Evolutionary conservation across 2,329 filamentous ascomycete species (phyloP).

Genomic region (Botryosphaeria dothidea): DNA sequence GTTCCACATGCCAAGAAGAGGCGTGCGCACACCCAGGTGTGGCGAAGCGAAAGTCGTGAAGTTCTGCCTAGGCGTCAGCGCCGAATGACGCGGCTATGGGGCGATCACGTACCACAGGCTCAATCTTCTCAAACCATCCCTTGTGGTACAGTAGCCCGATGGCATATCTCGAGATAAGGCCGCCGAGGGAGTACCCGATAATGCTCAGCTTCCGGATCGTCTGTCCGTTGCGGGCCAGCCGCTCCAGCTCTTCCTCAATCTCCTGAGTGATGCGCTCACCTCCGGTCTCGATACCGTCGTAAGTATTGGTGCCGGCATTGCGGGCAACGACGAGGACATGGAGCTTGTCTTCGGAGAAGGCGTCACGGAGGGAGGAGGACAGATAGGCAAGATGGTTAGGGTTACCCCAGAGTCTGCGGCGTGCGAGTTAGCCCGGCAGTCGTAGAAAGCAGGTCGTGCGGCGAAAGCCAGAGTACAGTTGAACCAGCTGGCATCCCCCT

Average conservation of each 20-base stretch:
- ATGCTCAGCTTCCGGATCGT: constrained; percentile 81
- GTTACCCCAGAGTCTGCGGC: constrained; percentile 72
- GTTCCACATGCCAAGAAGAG: constrained; percentile 43
- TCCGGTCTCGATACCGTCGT: constrained; percentile 68
- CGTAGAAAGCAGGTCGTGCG: background rate
- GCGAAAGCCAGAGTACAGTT: constrained; percentile 3
- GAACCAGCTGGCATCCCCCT: background rate
- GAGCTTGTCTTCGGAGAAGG: constrained; percentile 63
- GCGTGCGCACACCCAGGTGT: constrained; percentile 59
- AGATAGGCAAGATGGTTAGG: constrained; percentile 71
- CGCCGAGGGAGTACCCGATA: constrained; percentile 86
- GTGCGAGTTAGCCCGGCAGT: background rate
- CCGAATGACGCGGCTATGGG: background rate
- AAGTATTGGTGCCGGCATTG: constrained; percentile 70
- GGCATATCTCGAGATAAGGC: constrained; percentile 82
- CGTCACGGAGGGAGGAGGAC: constrained; percentile 63
- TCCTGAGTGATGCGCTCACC: constrained; percentile 67
- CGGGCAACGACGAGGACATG: constrained; percentile 72
- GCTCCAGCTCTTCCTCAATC: constrained; percentile 60
- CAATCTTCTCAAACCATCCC: constrained; percentile 74
- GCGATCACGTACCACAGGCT: constrained; percentile 69
- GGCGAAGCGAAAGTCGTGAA: constrained; percentile 90
- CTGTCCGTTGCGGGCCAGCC: constrained; percentile 61
- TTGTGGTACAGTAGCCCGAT: constrained; percentile 80
- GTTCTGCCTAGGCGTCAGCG: constrained; percentile 56